Base-by-base conservation (phyloP, 345 rosid species). In the Eucalyptus albens region DNA sequence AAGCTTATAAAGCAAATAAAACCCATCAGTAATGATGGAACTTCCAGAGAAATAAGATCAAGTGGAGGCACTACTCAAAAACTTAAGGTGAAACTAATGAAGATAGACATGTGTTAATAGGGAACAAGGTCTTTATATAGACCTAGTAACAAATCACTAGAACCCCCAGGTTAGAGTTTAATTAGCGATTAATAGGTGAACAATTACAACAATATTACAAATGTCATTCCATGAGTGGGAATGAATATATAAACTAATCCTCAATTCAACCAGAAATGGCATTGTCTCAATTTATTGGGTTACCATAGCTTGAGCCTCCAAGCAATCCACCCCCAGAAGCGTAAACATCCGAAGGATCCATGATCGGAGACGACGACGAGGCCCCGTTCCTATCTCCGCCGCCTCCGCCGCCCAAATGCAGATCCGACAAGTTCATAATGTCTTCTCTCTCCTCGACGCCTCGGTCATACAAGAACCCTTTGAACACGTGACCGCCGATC, bases 391-490 rank as follows among this genome's bases (percentile, higher is more conserved):
- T 91, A 49, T 91, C 95, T 6, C 89, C 88, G 12, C 91, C 88
- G 15, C 91, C 93, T 10, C 91, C 93, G 27, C 92, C 91, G 37
- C 99, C 99, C 92, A 98, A 91, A 94, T 97, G 96, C 93, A 98
- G 92, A 83, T 96, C 99, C 12, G 99, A 97, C 60, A 98, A 87
- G 81, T 95, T 95, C 26, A 99, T 98, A 72, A 96, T 94, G 82
- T 94, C 95, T 37, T 98, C 98, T 90, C 95, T 93, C 26, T 93
- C 88, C 91, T 95, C 97, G 87, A 91, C 92, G 81, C 99, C 99
- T 93, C 95, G 98, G 90, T 97, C 99, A 42, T 97, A 97, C 55
- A 98, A 91, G 92, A 98, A 92, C 88, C 99, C 99, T 94, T 96
- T 97, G 88, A 96, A 98, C 29, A 98, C 95, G 90, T 93, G 99